Evolutionary conservation across 257 asterid species (phyloP).

Genomic region (Scutellaria minor): DNA sequence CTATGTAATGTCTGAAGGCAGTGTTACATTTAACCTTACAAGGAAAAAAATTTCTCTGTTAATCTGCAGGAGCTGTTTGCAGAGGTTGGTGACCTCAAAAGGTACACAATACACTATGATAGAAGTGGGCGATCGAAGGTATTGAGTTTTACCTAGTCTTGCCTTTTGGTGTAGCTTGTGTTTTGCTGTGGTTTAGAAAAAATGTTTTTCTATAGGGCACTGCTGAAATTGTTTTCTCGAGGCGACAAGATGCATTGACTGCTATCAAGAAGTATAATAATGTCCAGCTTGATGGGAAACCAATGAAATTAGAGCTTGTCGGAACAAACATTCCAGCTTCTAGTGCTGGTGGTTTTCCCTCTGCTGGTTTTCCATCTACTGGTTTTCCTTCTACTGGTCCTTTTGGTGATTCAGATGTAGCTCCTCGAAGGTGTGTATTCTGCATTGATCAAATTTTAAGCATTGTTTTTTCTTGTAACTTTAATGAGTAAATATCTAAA

Average conservation of each 20-base stretch:
- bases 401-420: conserved; percentile 40
- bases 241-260: conserved; percentile 73
- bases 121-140: conserved; percentile 98
- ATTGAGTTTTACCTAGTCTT: conserved; percentile 37
- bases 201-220: conserved; percentile 70
- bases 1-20: conserved; percentile 17
- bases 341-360: conserved; percentile 38
- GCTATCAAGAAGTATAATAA: conserved; percentile 66
- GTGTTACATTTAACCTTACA: conserved; percentile 24
- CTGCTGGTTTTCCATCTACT: conserved; percentile 38
- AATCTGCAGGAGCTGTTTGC: conserved; percentile 80
- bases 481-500: neutral
- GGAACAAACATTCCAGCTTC: conserved; percentile 50
- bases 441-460: conserved; percentile 6
- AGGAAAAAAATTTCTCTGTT: neutral
- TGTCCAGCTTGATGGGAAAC: conserved; percentile 75
- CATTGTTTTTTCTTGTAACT: neutral
- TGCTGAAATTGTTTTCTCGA: conserved; percentile 77
- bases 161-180: conserved; percentile 38
- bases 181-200: conserved; percentile 39
- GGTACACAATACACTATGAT: conserved; percentile 75
- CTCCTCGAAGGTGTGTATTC: conserved; percentile 53
- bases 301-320: conserved; percentile 65
- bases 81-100: conserved; percentile 90
- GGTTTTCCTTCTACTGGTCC: conserved; percentile 43